Evolutionary conservation across 2,329 filamentous ascomycete genomes (phyloP).

Genomic region (Ceratocystis huliohia): DNA sequence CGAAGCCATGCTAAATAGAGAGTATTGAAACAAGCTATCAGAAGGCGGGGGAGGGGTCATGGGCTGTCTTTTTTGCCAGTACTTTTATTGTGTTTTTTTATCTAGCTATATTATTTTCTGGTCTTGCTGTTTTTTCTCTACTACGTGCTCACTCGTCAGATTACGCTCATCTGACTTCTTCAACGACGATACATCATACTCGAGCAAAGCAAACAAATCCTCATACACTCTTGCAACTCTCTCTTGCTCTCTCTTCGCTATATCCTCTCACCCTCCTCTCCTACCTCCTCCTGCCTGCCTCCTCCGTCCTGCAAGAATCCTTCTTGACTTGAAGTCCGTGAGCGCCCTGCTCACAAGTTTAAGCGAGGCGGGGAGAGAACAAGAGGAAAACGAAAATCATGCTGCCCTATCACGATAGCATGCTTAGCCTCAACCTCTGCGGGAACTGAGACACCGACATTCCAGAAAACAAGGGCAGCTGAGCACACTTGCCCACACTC

Average conservation of each 20-base stretch:
- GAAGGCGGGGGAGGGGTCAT: neutral
- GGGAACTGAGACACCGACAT: conserved; percentile 4
- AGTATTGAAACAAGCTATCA: conserved; percentile 1
- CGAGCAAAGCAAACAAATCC: neutral
- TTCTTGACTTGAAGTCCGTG: conserved; percentile 1
- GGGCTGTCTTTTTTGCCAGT: neutral
- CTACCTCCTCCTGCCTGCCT: neutral
- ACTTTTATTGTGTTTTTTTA: neutral
- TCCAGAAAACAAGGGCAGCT: conserved; percentile 7
- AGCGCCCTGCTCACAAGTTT: conserved; percentile 9
- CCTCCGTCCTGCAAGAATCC: neutral
- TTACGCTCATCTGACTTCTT: neutral
- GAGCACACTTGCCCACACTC: neutral
- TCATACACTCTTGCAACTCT: neutral
- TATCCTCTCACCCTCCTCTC: neutral
- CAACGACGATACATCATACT: neutral
- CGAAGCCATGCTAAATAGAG: neutral
- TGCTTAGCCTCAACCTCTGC: neutral
- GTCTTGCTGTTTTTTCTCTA: neutral
- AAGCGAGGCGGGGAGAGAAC: conserved; percentile 5
- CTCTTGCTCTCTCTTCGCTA: neutral
- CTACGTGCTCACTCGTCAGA: neutral
- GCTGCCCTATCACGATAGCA: conserved; percentile 7
- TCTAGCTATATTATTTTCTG: neutral
- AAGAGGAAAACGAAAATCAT: neutral